Evolutionary conservation across 2,329 filamentous ascomycete species (phyloP), one percentile per base, ranked within the genome.

Genomic region (Aspergillus versicolor): DNA sequence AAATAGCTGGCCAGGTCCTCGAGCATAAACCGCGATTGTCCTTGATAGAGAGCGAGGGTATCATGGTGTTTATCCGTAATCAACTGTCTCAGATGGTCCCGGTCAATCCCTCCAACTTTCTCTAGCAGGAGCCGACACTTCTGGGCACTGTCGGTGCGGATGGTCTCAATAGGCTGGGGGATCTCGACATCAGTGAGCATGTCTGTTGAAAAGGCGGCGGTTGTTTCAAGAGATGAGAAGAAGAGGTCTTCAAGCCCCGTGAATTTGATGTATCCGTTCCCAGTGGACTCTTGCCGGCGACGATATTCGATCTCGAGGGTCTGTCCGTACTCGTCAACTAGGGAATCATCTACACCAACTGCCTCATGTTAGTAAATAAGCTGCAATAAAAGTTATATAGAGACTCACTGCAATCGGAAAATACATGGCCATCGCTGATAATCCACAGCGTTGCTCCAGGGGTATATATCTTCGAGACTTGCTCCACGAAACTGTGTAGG

Each of bases 391-490:
- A 8, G 41, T 1, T 19, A 34, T 24, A 54, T 37, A 15, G 32
- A 5, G 8, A 64, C 70, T 67, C 63, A 73, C 71, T 77, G 65
- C 75, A 79, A 59, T 79, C 74, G 21, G 71, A 72, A 32, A 77
- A 75, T 6, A 76, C 73, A 57, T 77, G 74, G 4, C 74, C 74
- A n/a, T 76, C 74, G 42, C 72, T 75, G 24, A 77, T 69, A 52
- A 77, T 69, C 65, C 64, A 71, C n/a, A 77, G 46, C 48, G 65
- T 70, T 22, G 67, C 73, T 2, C 74, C 73, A 0, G 68, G 70
- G 5, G 49, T 15, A 27, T 76, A 75, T 2, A 75, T 50, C 19
- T 64, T 52, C 45, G 70, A 65, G n/a, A 75, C 54, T 12, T 53
- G 59, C 27, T 63, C 59, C 3, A 72, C 49, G 37, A 76, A 75